Conservation (phyloP, 345 rosid species). For the Brassica nigra region DNA sequence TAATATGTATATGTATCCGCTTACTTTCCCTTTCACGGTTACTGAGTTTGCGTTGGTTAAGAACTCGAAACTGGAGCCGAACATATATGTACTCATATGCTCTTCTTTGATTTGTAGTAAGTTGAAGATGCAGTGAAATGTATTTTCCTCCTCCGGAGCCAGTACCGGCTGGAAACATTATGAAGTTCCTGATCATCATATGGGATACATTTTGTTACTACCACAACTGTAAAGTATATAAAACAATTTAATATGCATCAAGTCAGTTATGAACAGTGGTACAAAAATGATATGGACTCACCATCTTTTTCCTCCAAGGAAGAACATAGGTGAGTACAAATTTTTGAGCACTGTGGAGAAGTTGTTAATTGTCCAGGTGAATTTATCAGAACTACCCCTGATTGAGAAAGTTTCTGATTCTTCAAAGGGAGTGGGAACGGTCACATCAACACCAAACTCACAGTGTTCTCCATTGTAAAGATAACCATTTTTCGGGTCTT, state of each 20-base stretch:
- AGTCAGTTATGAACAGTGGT: neutral
- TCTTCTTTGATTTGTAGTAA: neutral
- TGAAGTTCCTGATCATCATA: neutral
- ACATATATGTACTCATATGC: neutral
- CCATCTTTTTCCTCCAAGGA: neutral
- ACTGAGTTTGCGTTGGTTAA: neutral
- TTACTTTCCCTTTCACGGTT: neutral
- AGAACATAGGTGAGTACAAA: neutral
- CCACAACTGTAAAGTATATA: neutral
- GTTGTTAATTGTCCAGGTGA: neutral
- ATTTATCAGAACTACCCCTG: neutral
- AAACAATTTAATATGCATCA: neutral
- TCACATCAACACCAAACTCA: slow-evolving; percentile 22
- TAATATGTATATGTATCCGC: neutral
- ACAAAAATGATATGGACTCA: neutral
- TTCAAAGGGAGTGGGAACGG: neutral
- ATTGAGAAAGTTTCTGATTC: neutral
- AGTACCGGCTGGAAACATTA: neutral
- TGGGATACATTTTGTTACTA: neutral
- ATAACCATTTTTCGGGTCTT: neutral
- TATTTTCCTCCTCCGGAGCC: neutral
- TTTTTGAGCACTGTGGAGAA: neutral
- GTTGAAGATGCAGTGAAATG: neutral
- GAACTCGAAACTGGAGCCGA: neutral
- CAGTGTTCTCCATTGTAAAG: slow-evolving; percentile 8